phyloP scores from a whole-genome alignment of 2,329 filamentous ascomycete species.

The Botryotinia calthae region DNA sequence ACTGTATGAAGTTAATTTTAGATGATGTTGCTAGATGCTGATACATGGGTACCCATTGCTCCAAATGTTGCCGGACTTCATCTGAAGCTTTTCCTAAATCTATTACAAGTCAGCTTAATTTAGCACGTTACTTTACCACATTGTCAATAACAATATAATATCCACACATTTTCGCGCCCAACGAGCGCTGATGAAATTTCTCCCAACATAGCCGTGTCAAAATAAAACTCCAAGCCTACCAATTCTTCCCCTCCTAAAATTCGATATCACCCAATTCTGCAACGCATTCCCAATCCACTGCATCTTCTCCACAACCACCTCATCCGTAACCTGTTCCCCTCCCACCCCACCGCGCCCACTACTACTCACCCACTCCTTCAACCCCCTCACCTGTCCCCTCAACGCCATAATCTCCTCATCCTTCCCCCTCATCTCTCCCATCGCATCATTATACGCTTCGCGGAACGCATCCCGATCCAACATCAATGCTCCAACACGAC shows the following conservation, averaged over 20 bases:
- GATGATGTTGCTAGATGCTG: slow-evolving; percentile 51
- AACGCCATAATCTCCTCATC: slow-evolving; percentile 57
- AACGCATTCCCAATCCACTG: slow-evolving; percentile 62
- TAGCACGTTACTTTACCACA: not conserved
- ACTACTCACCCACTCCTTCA: slow-evolving; percentile 71
- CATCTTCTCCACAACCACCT: slow-evolving; percentile 62
- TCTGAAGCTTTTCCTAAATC: slow-evolving; percentile 47
- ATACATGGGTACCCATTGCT: slow-evolving; percentile 56
- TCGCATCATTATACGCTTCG: slow-evolving; percentile 49
- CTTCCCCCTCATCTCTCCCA: slow-evolving; percentile 46
- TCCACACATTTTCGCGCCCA: not conserved
- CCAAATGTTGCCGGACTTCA: slow-evolving; percentile 45
- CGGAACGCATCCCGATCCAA: slow-evolving; percentile 43
- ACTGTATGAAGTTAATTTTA: slow-evolving; percentile 63
- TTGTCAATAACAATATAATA: not conserved
- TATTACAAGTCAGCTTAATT: slow-evolving; percentile 30
- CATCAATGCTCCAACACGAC: slow-evolving; percentile 32
- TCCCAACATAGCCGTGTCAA: not conserved
- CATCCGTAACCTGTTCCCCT: slow-evolving; percentile 61
- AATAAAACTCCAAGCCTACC: slow-evolving; percentile 31
- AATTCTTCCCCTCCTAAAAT: slow-evolving; percentile 63
- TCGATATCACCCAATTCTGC: slow-evolving; percentile 72
- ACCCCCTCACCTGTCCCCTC: slow-evolving; percentile 58
- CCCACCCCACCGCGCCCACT: slow-evolving; percentile 51
- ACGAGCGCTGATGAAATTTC: not conserved